Evolutionary conservation across 202 grass and related monocot genomes (phyloP), one percentile per base, ranked within the genome.

Genomic region (Musa balbisiana): DNA sequence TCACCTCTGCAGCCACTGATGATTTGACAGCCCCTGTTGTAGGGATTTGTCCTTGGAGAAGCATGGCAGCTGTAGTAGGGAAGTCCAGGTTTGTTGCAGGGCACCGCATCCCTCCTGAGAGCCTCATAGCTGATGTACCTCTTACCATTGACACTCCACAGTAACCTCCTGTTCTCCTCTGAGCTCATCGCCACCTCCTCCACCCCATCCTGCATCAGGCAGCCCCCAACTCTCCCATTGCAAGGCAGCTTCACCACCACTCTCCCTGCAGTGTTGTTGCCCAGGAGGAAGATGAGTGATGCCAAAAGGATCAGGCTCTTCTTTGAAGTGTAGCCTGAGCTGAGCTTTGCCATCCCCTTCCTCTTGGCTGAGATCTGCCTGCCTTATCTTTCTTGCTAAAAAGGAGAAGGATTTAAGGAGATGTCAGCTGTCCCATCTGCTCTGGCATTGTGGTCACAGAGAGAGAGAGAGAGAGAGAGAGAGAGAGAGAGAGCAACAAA

Each of bases 101-200:
- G 78, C 68, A 73, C 78, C 33, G 64, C 56, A 53, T 73, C 69
- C 22, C 50, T 10, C 23, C 53, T 80, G 69, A 80, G 78, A 52
- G 78, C 49, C 69, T 80, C 78, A 53, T 73, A 73, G 58, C 69
- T 80, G 20, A 80, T 73, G 78, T 73, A 73, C 69, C n/a, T 80
- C 58, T 73, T 73, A 16, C 62, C 27, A 1, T 16, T 27, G 6
- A 27, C 53, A 20, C 56, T 23, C 78, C 78, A 73, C 68, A 73
- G 58, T 13, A 78, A 51, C 75, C 77, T 79, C 53, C 67, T 60
- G 53, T 21, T 79, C 2, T 54, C 33, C 24, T 70, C 67, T 11
- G 77, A 71, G 11, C 27, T 67, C 77, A 79, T 70, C 52, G 33
- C 53, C 52, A 33, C 26, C 76, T 67, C 62, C 49, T 78, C 55